These are phyloP conservation scores for Yamadazyma laniorum DNA, from an alignment of 805 yeast genomes.

Conservation along the genomic window DNA sequence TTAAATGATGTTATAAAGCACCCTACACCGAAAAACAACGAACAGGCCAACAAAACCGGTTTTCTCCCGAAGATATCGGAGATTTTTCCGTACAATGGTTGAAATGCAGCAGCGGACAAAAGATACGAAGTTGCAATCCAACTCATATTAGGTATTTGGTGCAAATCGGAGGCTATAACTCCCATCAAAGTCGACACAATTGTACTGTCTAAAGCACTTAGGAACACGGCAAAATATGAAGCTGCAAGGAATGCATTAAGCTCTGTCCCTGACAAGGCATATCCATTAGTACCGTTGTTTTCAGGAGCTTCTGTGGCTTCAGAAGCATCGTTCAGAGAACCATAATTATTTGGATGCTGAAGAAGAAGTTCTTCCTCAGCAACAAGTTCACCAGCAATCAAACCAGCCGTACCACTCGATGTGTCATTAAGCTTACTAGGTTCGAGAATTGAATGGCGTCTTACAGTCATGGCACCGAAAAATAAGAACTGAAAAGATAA, in stretches of 20 bases:
- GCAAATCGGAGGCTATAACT: constrained; percentile 65
- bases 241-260: constrained; percentile 29
- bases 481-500: too few species aligned
- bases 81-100: constrained; percentile 68
- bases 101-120: constrained; percentile 68
- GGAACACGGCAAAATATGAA: constrained; percentile 43
- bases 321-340: constrained; percentile 9
- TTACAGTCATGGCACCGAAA: background rate
- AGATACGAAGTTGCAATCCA: constrained; percentile 76
- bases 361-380: constrained; percentile 27
- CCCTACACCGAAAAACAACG: constrained; percentile 54
- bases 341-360: constrained; percentile 6
- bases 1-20: constrained; percentile 54
- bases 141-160: constrained; percentile 59
- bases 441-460: constrained; percentile 3
- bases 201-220: constrained; percentile 68
- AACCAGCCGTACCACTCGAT: constrained; percentile 31
- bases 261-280: constrained; percentile 30
- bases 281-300: constrained; percentile 19
- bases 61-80: constrained; percentile 74
- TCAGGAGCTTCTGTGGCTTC: constrained; percentile 1
- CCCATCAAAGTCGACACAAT: constrained; percentile 65
- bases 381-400: constrained; percentile 35
- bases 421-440: constrained; percentile 23
- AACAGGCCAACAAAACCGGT: constrained; percentile 49